Evolutionary conservation across 805 yeast species (phyloP), one percentile per base, ranked within the genome.

Genomic region (Starmerella bacillaris): DNA sequence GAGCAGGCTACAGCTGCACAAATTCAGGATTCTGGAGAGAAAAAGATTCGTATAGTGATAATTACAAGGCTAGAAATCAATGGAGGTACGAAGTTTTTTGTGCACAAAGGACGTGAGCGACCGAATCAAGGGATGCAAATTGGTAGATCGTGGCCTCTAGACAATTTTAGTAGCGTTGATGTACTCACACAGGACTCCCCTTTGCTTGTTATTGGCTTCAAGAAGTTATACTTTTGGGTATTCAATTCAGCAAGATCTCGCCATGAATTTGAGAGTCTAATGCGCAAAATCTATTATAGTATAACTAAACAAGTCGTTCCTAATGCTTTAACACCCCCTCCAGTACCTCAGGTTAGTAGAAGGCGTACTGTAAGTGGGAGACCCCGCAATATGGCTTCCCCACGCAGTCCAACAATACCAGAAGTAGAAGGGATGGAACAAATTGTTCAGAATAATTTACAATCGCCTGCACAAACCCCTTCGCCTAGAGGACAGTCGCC

Each of bases 91-190:
- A 74, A 78, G 21, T 64, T 73, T 38, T 29, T 26, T 30, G 47
- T 84, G 9, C 94, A 83, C 52, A 84, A 86, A 55, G 94, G 92
- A 2, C 73, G 92, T 48, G 82, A 71, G 51, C 76, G 77, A 46
- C 60, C 68, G 7, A 78, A 78, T 45, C 74, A 78, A 1, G 54
- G 73, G 1, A 71, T 78, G 47, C 95, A 84, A 56, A 79, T 84
- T 34, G 96, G 96, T 21, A 68, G 94, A 49, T 77, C 92, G 3
- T 84, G 96, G 96, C 73, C 71, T 42, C 58, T 86, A 47, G 78
- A 69, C 40, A 92, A 79, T 46, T 59, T 86, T 43, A 53, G 62
- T 3, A 54, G 56, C 29, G 54, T 84, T 2, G 71, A 72, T 21
- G 62, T 68, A 37, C 79, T 74, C 40, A 37, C 51, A 1, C 43